phyloP scores from a whole-genome alignment of 2,329 filamentous ascomycete species.

The Alternaria angustiovoidea region DNA sequence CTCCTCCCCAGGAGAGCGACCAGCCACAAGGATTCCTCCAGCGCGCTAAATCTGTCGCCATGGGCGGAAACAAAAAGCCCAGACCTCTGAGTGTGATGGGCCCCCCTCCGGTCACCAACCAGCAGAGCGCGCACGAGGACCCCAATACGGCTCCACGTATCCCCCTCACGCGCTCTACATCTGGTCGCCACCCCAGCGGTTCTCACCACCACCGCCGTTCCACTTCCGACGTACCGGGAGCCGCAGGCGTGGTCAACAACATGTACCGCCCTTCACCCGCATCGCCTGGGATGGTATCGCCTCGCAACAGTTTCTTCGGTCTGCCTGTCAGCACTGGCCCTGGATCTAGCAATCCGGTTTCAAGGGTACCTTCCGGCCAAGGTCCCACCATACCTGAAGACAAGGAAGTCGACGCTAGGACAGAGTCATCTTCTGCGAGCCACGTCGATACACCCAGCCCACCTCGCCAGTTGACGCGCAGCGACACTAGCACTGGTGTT shows the following conservation, averaged over 20 bases:
- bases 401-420: constrained; percentile 39
- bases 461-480: constrained; percentile 65
- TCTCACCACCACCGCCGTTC: constrained; percentile 55
- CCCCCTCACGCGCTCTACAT: constrained; percentile 68
- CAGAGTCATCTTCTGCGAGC: constrained; percentile 33
- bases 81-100: constrained; percentile 54
- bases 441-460: constrained; percentile 54
- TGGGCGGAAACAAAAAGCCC: constrained; percentile 55
- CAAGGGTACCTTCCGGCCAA: constrained; percentile 47
- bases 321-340: constrained; percentile 54
- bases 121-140: constrained; percentile 58
- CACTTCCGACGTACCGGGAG: constrained; percentile 61
- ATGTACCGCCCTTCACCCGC: constrained; percentile 75
- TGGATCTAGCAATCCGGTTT: constrained; percentile 45
- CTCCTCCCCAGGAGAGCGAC: constrained; percentile 67
- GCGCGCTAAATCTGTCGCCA: constrained; percentile 66
- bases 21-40: constrained; percentile 60
- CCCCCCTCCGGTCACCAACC: constrained; percentile 36
- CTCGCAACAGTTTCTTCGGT: constrained; percentile 52
- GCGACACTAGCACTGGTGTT: constrained; percentile 44
- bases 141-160: constrained; percentile 79
- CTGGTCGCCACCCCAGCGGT: constrained; percentile 55
- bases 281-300: constrained; percentile 54
- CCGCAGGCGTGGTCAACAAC: constrained; percentile 80
- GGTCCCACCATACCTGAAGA: constrained; percentile 46